Evolutionary conservation across 768 basidiomycete genomes (phyloP).

Genomic region (Calocybe gangraenosa): DNA sequence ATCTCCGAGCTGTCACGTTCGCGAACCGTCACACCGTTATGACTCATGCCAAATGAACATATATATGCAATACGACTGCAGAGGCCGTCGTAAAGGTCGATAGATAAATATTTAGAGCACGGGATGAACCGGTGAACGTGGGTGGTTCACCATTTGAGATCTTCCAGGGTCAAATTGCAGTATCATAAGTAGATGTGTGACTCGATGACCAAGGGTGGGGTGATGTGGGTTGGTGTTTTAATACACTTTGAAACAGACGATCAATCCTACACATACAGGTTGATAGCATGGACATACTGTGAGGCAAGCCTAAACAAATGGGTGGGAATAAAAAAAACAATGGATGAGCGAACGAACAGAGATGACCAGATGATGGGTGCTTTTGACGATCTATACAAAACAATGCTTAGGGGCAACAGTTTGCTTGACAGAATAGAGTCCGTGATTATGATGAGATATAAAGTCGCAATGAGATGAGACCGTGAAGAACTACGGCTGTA

Average conservation of each 20-base stretch:
- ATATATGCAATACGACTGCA: too few species aligned
- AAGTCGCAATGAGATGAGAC: not conserved
- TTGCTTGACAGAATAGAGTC: slow-evolving; percentile 4
- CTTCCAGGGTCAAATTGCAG: too few species aligned
- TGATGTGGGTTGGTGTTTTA: slow-evolving; percentile 8
- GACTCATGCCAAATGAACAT: too few species aligned
- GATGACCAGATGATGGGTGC: slow-evolving; percentile 1
- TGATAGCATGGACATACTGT: slow-evolving; percentile 5
- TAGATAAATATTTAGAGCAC: too few species aligned
- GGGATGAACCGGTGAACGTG: too few species aligned
- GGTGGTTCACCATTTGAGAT: too few species aligned
- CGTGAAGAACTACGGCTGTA: slow-evolving; percentile 25
- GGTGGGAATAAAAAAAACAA: not conserved
- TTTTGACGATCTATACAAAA: slow-evolving; percentile 2
- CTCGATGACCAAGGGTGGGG: not conserved
- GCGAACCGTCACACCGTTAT: not conserved
- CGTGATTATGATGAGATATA: slow-evolving; percentile 9
- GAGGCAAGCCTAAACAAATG: slow-evolving; percentile 6
- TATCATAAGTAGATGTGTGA: not conserved
- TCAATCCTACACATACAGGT: slow-evolving; percentile 13
- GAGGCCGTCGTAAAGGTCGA: too few species aligned
- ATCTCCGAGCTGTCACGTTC: too few species aligned
- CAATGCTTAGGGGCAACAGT: not conserved
- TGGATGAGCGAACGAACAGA: slow-evolving; percentile 6
- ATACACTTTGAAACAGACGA: slow-evolving; percentile 12